Conservation (phyloP, 768 basidiomycete species). For the Phlegmacium glaucopus region DNA sequence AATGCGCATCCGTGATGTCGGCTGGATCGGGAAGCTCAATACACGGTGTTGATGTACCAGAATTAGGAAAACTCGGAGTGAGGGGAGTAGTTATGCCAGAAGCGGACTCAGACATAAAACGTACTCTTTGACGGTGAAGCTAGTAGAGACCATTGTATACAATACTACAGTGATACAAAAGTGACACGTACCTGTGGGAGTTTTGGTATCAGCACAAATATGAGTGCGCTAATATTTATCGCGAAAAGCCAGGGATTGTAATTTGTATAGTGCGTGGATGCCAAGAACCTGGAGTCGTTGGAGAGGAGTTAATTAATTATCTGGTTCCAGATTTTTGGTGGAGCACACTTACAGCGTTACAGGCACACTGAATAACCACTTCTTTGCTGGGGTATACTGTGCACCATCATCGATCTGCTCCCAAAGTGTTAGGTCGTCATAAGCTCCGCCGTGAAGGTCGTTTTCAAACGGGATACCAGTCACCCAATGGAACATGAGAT, state of each 20-base stretch:
- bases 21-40: conserved; percentile 26
- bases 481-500: conserved; percentile 98
- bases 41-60: conserved; percentile 46
- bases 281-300: conserved; percentile 67
- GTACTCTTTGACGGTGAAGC: conserved; percentile 82
- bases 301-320: background rate
- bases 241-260: conserved; percentile 95
- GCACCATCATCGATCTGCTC: conserved; percentile 99
- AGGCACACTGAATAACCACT: conserved; percentile 91
- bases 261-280: conserved; percentile 97
- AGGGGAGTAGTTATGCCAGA: conserved; percentile 69
- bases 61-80: conserved; percentile 52
- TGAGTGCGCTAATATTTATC: conserved; percentile 79
- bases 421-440: conserved; percentile 97
- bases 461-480: conserved; percentile 95
- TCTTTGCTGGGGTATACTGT: conserved; percentile 97
- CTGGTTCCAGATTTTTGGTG: background rate
- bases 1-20: conserved; percentile 47
- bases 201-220: conserved; percentile 87
- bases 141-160: conserved; percentile 22
- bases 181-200: conserved; percentile 74
- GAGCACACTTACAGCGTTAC: conserved; percentile 69
- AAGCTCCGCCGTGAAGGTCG: conserved; percentile 85
- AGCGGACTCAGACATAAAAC: conserved; percentile 63
- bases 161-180: background rate